Evolutionary conservation across 176 grass and related monocot species (phyloP), one percentile per base, ranked within the genome.

Genomic region (Typha latifolia): DNA sequence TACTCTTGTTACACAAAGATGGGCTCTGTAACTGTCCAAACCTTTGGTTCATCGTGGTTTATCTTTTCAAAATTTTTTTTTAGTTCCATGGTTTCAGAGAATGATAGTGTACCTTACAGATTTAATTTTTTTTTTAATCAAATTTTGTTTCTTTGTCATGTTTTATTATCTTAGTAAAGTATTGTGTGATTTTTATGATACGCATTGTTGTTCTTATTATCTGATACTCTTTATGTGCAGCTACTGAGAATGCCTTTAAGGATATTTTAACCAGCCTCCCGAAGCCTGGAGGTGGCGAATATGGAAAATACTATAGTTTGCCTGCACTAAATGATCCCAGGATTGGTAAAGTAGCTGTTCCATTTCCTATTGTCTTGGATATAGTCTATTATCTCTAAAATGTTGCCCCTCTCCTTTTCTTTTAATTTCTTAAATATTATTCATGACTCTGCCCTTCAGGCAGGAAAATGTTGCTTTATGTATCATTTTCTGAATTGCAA

Each of bases 241-340:
- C 82, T 79, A 69, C 72, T 32, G 82, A 81, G 68, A 87, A 90
- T 76, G 63, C 63, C 51, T 96, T 85, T 77, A 78, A 83, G 79
- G 72, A 68, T 32, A 85, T 85, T 63, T 74, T 96, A 69, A 96
- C 87, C 19, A 80, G 51, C 76, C 91, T 96, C 67, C 82, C 87
- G 49, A 96, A 90, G 84, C 84, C 79, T 32, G 87, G 73, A 47
- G 91, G 84, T 50, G 87, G 91, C 62, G 91, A 96, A 85, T 87
- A 78, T 75, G 91, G 91, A 27, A 96, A 96, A 65, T 96, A 81
- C 79, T 96, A 82, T 79, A 87, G 87, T 24, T 79, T 96, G 49
- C 82, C 87, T 78, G 81, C 76, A 32, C 71, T 96, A 66, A 85
- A 87, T 67, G 91, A 96, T 87, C 84, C 84, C 74, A 90, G 87